Percentiles rank a stretch among this genome's conserved stretches.
These are phyloP conservation scores for Quercus gilva DNA, from an alignment of 306 rosid genomes.

Conservation along the genomic window DNA sequence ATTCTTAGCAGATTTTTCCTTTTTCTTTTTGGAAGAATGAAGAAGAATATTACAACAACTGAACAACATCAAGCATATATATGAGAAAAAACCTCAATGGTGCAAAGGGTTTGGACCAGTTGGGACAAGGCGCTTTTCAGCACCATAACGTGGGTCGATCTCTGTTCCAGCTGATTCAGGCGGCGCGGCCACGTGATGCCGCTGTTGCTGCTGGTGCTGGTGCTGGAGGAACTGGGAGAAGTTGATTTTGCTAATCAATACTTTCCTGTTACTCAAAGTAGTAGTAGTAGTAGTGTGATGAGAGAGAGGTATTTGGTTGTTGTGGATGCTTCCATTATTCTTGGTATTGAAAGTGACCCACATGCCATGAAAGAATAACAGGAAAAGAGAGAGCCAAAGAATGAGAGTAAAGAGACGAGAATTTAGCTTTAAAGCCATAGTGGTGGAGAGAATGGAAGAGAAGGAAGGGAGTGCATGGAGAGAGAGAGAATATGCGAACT, in stretches of 20 bases:
- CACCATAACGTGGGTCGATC: conserved; percentile 76
- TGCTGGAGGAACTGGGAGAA: conserved; percentile 52
- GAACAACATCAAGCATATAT: conserved; percentile 9
- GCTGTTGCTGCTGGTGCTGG: conserved; percentile 15
- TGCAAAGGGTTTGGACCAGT: conserved; percentile 99
- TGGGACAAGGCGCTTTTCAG: conserved; percentile 81
- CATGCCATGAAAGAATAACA: conserved; percentile 30
- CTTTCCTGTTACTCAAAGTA: conserved; percentile 38
- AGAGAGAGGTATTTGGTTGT: neutral
- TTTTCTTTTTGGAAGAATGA: neutral
- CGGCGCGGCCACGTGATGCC: neutral
- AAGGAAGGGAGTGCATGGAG: conserved; percentile 59
- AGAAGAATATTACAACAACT: neutral
- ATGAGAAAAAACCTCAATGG: conserved; percentile 50
- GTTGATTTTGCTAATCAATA: conserved; percentile 38
- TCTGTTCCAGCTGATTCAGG: conserved; percentile 11
- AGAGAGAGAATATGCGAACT: conserved; percentile 16
- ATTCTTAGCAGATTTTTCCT: neutral
- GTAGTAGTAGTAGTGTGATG: neutral
- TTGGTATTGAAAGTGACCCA: conserved; percentile 28
- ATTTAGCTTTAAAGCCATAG: conserved; percentile 36
- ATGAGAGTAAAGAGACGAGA: conserved; percentile 38
- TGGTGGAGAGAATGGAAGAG: conserved; percentile 20
- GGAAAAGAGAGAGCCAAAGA: conserved; percentile 42
- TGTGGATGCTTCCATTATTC: neutral